Base-by-base conservation (phyloP, 768 basidiomycete species). In the Leucocoprinus leucothites region DNA sequence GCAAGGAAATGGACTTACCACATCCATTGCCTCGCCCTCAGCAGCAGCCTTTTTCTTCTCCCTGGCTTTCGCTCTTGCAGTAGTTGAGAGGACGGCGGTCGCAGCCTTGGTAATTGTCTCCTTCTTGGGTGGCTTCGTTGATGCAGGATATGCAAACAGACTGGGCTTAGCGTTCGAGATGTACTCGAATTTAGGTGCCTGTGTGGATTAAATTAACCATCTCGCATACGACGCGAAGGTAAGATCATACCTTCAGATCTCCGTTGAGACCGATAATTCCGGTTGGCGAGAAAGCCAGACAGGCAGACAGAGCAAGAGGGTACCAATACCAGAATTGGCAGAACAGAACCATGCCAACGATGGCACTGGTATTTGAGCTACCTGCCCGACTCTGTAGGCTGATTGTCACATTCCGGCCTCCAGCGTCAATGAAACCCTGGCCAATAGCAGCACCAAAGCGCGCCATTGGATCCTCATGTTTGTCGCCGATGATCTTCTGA, bases 241-340 rank as follows among this genome's bases (percentile, higher is more conserved):
- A 24, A 34, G 31, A 22, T 42, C 35, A 41, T 59, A 94, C 91
- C 80, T 91, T 89, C 48, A 98, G 74, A 58, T 94, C 84, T 58
- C 81, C 86, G 63, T 93, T 89, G 56, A 98, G 71, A 26, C 93
- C 96, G 63, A 99, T 94, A 53, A 99, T 87, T 8, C 89, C 94
- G 13, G 97, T 99, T 2, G 97, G 95, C 53, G 92, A 89, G 70
- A 99, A 98, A 1, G 95, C 88, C 60, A 99, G 74, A 63, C 88
- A 90, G 14, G 91, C 89, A 59, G 90, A 94, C 65, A 98, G 95
- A 13, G 94, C 94, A 24, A 98, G 76, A 31, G 97, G 97, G 72
- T 95, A 99, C 97, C 97, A 99, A 69, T 98, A 98, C 97, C 97
- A 99, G 74, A 99, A 98, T 70, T 99, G 97, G 64, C 91, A 91